These are phyloP conservation scores for Trichoderma koningii DNA, from an alignment of 2,329 filamentous ascomycete genomes.

Conservation along the genomic window DNA sequence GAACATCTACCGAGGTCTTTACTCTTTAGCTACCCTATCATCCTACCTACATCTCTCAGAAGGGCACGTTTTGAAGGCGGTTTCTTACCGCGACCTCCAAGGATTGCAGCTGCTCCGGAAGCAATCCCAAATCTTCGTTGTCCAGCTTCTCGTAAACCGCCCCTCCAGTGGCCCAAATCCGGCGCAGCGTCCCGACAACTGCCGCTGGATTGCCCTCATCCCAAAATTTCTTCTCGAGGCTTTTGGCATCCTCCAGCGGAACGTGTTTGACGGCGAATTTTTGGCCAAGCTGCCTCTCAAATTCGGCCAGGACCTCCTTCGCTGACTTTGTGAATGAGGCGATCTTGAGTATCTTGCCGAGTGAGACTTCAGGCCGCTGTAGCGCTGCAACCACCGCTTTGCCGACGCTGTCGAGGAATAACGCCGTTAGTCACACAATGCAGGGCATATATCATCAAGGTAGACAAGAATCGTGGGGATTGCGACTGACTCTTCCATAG, in stretches of 20 bases:
- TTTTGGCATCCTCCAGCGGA: constrained; percentile 55
- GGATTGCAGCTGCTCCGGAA: constrained; percentile 53
- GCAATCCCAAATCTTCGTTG: constrained; percentile 59
- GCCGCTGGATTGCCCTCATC: constrained; percentile 53
- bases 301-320: constrained; percentile 64
- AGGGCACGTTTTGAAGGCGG: neutral
- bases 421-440: constrained; percentile 4
- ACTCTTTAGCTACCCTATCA: neutral
- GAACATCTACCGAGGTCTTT: no score
- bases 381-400: constrained; percentile 65
- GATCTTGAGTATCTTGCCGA: constrained; percentile 62
- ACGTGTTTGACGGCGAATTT: constrained; percentile 45
- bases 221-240: constrained; percentile 63
- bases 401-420: constrained; percentile 55
- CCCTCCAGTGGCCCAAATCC: constrained; percentile 73
- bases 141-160: constrained; percentile 70
- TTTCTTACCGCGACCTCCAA: constrained; percentile 5
- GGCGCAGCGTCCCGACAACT: constrained; percentile 60
- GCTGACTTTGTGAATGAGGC: constrained; percentile 72
- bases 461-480: no score
- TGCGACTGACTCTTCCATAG: constrained; percentile 65
- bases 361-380: constrained; percentile 54
- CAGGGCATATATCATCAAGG: no score
- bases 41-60: neutral
- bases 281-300: constrained; percentile 64